These are phyloP conservation scores for Fallopia convolvulus DNA, from an alignment of 148 eudicot genomes.

Conservation along the genomic window DNA sequence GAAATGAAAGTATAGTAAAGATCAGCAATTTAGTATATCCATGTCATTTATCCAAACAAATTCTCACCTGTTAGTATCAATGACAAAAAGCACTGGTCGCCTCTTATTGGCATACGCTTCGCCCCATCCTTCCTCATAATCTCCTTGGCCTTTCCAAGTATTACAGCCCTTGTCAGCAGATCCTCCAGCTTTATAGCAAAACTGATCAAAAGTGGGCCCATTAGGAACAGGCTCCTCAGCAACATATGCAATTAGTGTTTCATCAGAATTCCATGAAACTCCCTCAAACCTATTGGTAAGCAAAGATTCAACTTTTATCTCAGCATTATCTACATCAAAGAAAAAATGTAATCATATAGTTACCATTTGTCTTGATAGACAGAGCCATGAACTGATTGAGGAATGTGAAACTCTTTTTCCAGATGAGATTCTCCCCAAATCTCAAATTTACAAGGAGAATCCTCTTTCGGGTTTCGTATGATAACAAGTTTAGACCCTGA, in stretches of 20 bases:
- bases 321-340: neutral
- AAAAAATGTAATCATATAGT: neutral
- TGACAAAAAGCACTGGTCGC: constrained; percentile 71
- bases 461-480: constrained; percentile 62
- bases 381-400: constrained; percentile 66
- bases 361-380: constrained; percentile 92
- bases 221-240: constrained; percentile 75
- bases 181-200: constrained; percentile 49
- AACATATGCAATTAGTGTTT: constrained; percentile 78
- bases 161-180: constrained; percentile 52
- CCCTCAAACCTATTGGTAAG: constrained; percentile 71
- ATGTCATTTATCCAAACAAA: neutral
- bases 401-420: constrained; percentile 69
- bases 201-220: constrained; percentile 47
- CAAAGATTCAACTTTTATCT: neutral
- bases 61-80: constrained; percentile 52
- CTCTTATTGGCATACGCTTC: constrained; percentile 79
- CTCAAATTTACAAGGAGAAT: constrained; percentile 69
- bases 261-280: constrained; percentile 77
- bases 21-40: neutral
- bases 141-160: constrained; percentile 92
- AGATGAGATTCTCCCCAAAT: constrained; percentile 71
- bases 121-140: constrained; percentile 88
- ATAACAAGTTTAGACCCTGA: constrained; percentile 86
- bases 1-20: neutral